Evolutionary conservation across 306 rosid genomes (phyloP).

Genomic region (Datisca glomerata): DNA sequence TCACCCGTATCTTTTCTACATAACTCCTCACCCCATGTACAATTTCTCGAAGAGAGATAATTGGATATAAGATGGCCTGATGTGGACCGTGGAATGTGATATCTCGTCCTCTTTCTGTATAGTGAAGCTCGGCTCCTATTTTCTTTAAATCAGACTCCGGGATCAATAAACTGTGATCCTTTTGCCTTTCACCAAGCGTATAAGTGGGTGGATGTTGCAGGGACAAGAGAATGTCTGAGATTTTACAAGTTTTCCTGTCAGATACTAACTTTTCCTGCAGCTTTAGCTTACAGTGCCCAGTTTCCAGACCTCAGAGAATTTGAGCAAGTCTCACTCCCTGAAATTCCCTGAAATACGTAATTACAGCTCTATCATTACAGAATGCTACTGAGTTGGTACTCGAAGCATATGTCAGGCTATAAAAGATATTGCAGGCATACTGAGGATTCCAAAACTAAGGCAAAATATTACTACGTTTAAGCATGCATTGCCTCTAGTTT

Average conservation of each 20-base stretch:
- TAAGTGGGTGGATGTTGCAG: slow-evolving; percentile 83
- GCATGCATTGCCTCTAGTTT: no score
- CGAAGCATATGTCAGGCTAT: no score
- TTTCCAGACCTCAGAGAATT: slow-evolving; percentile 76
- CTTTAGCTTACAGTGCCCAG: slow-evolving; percentile 36
- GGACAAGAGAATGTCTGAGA: slow-evolving; percentile 49
- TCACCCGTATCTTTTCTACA: slow-evolving; percentile 62
- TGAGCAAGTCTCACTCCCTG: slow-evolving; percentile 54
- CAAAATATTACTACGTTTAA: no score
- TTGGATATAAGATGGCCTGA: slow-evolving; percentile 75
- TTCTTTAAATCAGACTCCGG: slow-evolving; percentile 45
- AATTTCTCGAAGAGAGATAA: slow-evolving; percentile 53
- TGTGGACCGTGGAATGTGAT: slow-evolving; percentile 87
- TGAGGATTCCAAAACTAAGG: no score
- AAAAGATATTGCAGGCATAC: no score
- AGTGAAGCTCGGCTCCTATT: slow-evolving; percentile 71
- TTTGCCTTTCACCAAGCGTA: slow-evolving; percentile 69
- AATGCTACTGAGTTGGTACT: no score
- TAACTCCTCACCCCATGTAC: slow-evolving; percentile 68
- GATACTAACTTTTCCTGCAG: slow-evolving; percentile 56
- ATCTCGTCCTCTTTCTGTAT: slow-evolving; percentile 81
- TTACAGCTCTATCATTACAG: no score
- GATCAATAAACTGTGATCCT: slow-evolving; percentile 66
- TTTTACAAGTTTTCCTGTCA: slow-evolving; percentile 49
- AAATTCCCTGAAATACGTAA: no score